These are phyloP conservation scores for Tylopilus balloui DNA, from an alignment of 768 basidiomycete species.

Conservation along the genomic window DNA sequence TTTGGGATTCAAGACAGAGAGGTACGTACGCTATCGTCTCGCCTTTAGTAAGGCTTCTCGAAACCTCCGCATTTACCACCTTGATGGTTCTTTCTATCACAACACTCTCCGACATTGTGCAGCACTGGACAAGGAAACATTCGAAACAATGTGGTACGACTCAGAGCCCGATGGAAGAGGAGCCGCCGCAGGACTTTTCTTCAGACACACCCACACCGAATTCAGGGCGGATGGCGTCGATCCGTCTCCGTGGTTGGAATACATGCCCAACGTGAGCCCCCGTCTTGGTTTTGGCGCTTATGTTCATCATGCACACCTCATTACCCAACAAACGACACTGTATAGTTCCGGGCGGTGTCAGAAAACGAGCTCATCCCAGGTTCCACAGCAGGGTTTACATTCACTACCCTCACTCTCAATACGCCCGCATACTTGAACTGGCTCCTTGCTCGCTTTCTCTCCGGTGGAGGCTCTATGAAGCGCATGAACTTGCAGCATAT, in stretches of 20 bases:
- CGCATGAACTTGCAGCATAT: constrained; percentile 66
- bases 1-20: constrained; percentile 48
- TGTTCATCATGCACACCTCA: not conserved
- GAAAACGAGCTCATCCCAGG: constrained; percentile 38
- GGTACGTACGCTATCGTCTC: constrained; percentile 45
- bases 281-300: not conserved
- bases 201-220: constrained; percentile 60
- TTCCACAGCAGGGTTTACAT: constrained; percentile 49
- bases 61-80: not conserved
- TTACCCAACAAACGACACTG: not conserved
- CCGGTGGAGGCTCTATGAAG: constrained; percentile 56
- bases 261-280: constrained; percentile 50
- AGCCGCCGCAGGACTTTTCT: constrained; percentile 56
- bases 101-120: not conserved
- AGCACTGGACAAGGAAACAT: constrained; percentile 72
- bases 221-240: constrained; percentile 43
- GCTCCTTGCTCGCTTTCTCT: constrained; percentile 54
- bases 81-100: not conserved
- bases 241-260: constrained; percentile 35
- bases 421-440: constrained; percentile 59
- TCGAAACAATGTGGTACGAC: constrained; percentile 69
- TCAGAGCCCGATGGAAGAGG: constrained; percentile 49
- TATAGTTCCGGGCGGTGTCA: constrained; percentile 36
- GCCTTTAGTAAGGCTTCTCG: not conserved
- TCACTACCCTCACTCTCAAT: constrained; percentile 69